A percentile compares a stretch with the other conserved stretches of the same genome.
Evolutionary conservation across 129 eudicot species (phyloP).

Genomic region (carrot (Daucus carota)): DNA sequence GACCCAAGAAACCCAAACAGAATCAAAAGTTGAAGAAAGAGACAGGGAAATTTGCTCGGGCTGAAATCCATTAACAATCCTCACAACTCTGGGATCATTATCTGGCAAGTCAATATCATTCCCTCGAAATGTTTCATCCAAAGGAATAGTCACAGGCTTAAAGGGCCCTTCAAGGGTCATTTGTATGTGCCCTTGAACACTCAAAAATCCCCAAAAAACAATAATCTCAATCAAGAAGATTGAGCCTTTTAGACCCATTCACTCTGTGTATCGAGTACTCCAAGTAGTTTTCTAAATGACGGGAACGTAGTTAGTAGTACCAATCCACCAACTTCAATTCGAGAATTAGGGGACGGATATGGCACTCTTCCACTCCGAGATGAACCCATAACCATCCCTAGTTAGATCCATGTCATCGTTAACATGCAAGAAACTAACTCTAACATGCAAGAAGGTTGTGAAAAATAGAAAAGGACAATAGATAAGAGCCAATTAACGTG

Average conservation of each 20-base stretch:
- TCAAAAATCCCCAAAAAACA: constrained; percentile 16
- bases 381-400: too few relatives aligned
- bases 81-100: constrained; percentile 59
- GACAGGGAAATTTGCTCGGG: constrained; percentile 87
- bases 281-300: too few relatives aligned
- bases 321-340: too few relatives aligned
- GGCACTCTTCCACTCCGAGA: too few relatives aligned
- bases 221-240: not conserved
- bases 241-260: not conserved
- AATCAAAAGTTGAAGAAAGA: constrained; percentile 56
- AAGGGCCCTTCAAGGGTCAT: constrained; percentile 87
- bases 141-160: constrained; percentile 66
- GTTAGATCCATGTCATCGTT: too few relatives aligned
- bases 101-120: constrained; percentile 77
- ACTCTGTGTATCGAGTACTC: too few relatives aligned
- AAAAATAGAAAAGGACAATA: too few relatives aligned
- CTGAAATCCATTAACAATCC: constrained; percentile 48
- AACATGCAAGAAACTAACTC: too few relatives aligned
- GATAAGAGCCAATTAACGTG: too few relatives aligned
- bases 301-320: too few relatives aligned
- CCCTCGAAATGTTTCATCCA: constrained; percentile 69
- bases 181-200: constrained; percentile 33
- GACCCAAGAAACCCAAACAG: constrained; percentile 94
- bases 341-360: too few relatives aligned
- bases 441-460: too few relatives aligned